Conservation (phyloP, 2,329 filamentous ascomycete species). For the Ophiostoma piceae region DNA sequence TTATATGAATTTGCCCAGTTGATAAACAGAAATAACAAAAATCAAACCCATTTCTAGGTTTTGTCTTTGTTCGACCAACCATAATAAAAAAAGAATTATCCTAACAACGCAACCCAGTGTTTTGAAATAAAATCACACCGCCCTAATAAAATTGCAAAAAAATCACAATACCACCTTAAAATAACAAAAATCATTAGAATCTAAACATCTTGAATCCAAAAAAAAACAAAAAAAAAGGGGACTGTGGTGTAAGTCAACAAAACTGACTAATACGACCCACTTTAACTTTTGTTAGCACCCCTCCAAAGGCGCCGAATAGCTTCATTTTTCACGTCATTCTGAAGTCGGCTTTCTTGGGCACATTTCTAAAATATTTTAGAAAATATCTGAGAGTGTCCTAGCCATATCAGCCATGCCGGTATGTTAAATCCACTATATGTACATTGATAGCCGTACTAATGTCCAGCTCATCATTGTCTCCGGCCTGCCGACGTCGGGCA, state of each 20-base stretch:
- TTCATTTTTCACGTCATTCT: constrained; percentile 15
- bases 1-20: neutral
- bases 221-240: neutral
- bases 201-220: neutral
- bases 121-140: too few species aligned
- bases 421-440: neutral
- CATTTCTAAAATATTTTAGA: neutral
- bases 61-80: too few species aligned
- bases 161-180: too few species aligned
- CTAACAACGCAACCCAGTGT: too few species aligned
- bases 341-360: neutral
- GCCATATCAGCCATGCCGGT: constrained; percentile 19
- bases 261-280: constrained; percentile 13
- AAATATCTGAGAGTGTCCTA: neutral
- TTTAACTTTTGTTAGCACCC: constrained; percentile 6
- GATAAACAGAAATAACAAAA: too few species aligned
- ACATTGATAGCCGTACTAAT: neutral
- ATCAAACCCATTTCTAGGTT: too few species aligned
- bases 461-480: constrained; percentile 60
- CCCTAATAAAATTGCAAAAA: too few species aligned
- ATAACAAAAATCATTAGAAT: too few species aligned
- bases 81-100: too few species aligned
- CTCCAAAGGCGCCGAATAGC: constrained; percentile 6
- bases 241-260: neutral
- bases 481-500: constrained; percentile 63